These are phyloP conservation scores for Rhizopogon vulgaris DNA, from an alignment of 768 basidiomycete genomes.

Conservation along the genomic window DNA sequence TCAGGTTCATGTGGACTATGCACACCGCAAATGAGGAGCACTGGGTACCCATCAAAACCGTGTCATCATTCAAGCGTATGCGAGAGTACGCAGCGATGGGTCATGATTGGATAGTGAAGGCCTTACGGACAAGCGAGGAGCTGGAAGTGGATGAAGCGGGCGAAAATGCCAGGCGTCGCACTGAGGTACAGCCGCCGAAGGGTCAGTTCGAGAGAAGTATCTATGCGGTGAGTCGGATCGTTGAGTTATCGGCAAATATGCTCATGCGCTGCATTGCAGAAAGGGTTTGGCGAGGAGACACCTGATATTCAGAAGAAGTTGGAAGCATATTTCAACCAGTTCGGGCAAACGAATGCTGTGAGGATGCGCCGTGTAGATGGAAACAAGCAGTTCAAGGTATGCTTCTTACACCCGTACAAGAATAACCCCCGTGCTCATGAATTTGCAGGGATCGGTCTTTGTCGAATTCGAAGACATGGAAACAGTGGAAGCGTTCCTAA, in stretches of 20 bases:
- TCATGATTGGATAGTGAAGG: conserved; percentile 60
- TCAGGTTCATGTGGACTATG: conserved; percentile 92
- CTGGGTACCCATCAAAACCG: conserved; percentile 84
- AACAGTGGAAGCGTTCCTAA: conserved; percentile 69
- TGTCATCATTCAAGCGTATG: conserved; percentile 96
- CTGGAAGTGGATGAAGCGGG: conserved; percentile 74
- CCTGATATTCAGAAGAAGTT: conserved; percentile 62
- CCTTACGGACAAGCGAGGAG: conserved; percentile 46
- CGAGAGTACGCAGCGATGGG: conserved; percentile 58
- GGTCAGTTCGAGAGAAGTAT: conserved; percentile 78
- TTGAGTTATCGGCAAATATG: background rate
- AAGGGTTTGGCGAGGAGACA: conserved; percentile 76
- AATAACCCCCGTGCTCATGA: background rate
- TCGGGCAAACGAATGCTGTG: conserved; percentile 74
- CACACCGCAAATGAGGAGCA: conserved; percentile 77
- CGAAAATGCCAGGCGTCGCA: conserved; percentile 65
- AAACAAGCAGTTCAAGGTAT: conserved; percentile 83
- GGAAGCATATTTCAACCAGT: conserved; percentile 75
- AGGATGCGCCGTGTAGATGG: conserved; percentile 80
- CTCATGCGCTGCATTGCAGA: conserved; percentile 40
- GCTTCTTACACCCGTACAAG: conserved; percentile 6
- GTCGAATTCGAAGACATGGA: conserved; percentile 75
- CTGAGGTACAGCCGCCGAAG: conserved; percentile 73
- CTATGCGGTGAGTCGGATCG: conserved; percentile 66
- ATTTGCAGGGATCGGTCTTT: conserved; percentile 82